Percentiles rank a stretch among this genome's conserved stretches.
These are phyloP conservation scores for Cutaneotrichosporon arboriforme DNA, from an alignment of 1,284 basidiomycete species.

Conservation along the genomic window DNA sequence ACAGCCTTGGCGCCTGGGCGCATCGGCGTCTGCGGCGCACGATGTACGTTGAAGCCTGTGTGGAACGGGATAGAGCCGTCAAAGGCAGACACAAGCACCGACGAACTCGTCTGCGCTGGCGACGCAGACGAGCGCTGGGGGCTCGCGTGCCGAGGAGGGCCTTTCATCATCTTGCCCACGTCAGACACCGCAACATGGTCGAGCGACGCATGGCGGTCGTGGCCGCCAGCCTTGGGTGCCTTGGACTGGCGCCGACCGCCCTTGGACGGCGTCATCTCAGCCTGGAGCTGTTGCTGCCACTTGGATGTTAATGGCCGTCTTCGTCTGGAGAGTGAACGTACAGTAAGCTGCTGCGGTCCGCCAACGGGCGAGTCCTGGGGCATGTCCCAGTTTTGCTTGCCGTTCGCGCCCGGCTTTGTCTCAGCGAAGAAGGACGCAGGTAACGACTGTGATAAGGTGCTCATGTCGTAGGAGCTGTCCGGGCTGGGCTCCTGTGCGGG, in stretches of 20 bases:
- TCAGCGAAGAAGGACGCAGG: slow-evolving; percentile 15
- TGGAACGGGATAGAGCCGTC: slow-evolving; percentile 31
- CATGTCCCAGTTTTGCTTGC: slow-evolving; percentile 38
- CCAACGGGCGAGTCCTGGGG: slow-evolving; percentile 19
- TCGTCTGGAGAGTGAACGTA: background rate
- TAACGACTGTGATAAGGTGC: slow-evolving; percentile 9
- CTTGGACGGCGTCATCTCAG: slow-evolving; percentile 12
- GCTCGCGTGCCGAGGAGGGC: background rate
- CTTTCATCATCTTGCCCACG: slow-evolving; percentile 5
- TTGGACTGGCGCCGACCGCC: slow-evolving; percentile 16
- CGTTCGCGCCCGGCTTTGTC: background rate
- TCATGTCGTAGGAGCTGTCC: slow-evolving; percentile 2
- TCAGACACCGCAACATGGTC: slow-evolving; percentile 21
- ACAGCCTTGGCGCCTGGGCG: slow-evolving; percentile 15
- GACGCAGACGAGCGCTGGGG: slow-evolving; percentile 4
- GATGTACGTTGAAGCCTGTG: slow-evolving; percentile 38
- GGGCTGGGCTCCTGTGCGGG: background rate
- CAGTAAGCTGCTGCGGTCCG: slow-evolving; percentile 24
- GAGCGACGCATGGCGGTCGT: slow-evolving; percentile 25
- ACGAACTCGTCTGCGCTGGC: background rate
- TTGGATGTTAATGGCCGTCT: slow-evolving; percentile 8
- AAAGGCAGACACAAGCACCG: slow-evolving; percentile 25
- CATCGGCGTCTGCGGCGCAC: slow-evolving; percentile 41
- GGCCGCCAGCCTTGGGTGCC: slow-evolving; percentile 9
- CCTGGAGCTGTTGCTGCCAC: slow-evolving; percentile 42